These are phyloP conservation scores for Alternaria metachromatica DNA, from an alignment of 2,329 filamentous ascomycete genomes.

Conservation along the genomic window DNA sequence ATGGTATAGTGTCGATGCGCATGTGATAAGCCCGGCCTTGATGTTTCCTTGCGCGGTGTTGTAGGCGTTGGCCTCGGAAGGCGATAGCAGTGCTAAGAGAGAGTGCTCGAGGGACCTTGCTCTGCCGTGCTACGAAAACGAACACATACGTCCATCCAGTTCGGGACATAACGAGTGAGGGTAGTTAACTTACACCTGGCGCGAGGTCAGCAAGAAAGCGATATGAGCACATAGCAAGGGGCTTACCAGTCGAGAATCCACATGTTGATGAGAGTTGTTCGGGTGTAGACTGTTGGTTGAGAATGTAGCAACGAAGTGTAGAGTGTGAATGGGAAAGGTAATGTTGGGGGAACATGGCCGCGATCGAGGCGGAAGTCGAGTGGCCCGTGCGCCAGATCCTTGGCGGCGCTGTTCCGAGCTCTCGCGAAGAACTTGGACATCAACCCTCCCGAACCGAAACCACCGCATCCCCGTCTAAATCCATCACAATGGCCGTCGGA, in stretches of 20 bases:
- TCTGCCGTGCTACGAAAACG: neutral
- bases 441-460: slow-evolving; percentile 56
- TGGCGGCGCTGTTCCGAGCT: slow-evolving; percentile 23
- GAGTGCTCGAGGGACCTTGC: neutral
- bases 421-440: slow-evolving; percentile 43
- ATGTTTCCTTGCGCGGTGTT: neutral
- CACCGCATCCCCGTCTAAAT: slow-evolving; percentile 45
- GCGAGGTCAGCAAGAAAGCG: slow-evolving; percentile 16
- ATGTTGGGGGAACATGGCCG: slow-evolving; percentile 13
- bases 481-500: slow-evolving; percentile 54
- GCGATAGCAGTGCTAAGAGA: neutral
- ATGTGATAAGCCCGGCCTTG: neutral
- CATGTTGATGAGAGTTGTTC: slow-evolving; percentile 59
- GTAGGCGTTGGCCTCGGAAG: neutral
- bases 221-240: no score
- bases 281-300: neutral
- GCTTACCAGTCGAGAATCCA: slow-evolving; percentile 89
- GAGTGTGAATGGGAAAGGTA: slow-evolving; percentile 3
- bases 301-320: neutral
- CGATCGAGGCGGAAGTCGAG: slow-evolving; percentile 5
- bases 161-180: slow-evolving; percentile 6
- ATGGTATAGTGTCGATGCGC: neutral
- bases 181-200: slow-evolving; percentile 40
- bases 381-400: slow-evolving; percentile 9
- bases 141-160: neutral